Percentiles rank a stretch among this genome's conserved stretches.
Evolutionary conservation across 2,329 filamentous ascomycete genomes (phyloP).

Genomic region (Colletotrichum nymphaeae): DNA sequence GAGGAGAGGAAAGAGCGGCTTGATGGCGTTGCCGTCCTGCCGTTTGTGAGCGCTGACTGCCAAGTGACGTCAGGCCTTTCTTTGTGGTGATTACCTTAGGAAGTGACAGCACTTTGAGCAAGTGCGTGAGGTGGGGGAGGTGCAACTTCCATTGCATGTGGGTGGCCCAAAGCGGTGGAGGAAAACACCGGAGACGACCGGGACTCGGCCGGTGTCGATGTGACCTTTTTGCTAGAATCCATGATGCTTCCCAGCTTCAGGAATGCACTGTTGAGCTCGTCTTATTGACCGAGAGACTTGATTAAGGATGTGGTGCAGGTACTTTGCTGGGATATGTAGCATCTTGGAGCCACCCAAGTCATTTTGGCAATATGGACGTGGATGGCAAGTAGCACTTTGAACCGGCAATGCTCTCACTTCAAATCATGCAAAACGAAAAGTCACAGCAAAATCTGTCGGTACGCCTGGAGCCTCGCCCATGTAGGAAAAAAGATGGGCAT

Average conservation of each 20-base stretch:
- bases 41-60: slow-evolving; percentile 8
- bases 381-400: background rate
- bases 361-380: background rate
- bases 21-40: background rate
- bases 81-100: background rate
- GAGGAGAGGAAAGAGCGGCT: background rate
- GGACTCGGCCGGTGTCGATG: background rate
- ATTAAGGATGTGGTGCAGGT: background rate
- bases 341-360: background rate
- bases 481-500: slow-evolving; percentile 55
- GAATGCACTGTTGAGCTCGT: too few relatives aligned
- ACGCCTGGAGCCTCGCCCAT: slow-evolving; percentile 63
- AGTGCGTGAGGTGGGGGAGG: background rate
- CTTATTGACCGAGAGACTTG: background rate
- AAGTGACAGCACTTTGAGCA: too few relatives aligned
- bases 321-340: background rate
- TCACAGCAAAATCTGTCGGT: slow-evolving; percentile 43
- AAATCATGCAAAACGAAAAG: background rate
- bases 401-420: background rate
- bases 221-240: background rate
- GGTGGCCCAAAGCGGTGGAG: background rate
- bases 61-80: slow-evolving; percentile 26
- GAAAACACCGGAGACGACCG: background rate
- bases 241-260: background rate
- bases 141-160: background rate